Base-by-base conservation (phyloP, 1,139 yeast genomes). In the Yamadazyma epiphylla region DNA sequence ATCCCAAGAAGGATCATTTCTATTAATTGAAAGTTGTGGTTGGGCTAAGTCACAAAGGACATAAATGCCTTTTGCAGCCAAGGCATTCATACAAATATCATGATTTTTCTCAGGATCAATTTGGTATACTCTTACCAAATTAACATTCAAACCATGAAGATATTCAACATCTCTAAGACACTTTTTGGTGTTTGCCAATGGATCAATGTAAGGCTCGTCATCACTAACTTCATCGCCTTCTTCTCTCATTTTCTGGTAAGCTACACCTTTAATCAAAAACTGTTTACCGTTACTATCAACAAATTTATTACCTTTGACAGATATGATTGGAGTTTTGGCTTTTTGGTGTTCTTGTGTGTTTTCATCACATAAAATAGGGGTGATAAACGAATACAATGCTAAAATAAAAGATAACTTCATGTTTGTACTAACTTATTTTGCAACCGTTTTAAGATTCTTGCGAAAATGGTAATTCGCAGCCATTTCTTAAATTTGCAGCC, bases 201-300 rank as follows among this genome's bases (percentile, higher is more conserved):
- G 75, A 45, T 77, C 84, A 21, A 72, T 61, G 41, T 70, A 75
- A 12, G 62, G 62, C 9, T 57, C 53, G 1, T 38, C 31, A 2
- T 41, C 32, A 9, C 44, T 42, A 25, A 45, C 56, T 7, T 38
- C 32, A 16, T 55, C 63, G 10, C 51, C 55, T 29, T 57, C 58
- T 22, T 59, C 53, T 32, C 68, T 49, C 26, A 66, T 55, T 25
- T 72, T 73, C 44, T 76, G 82, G 41, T 77, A 77, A 1, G 81
- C 80, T 23, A 75, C 68, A 8, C 83, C 83, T 37, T 71, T 74
- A 36, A 76, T 60, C 40, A 67, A 74, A 48, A 75, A 76, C 51
- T 74, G 80, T 16, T 63, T 55, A 1, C 71, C 72, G 12, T 49
- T 53, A 3, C 60, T 39, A 35, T 60, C 50, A 38, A 66, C 73